These are phyloP conservation scores for Syzygium aromaticum DNA, from an alignment of 345 rosid genomes.

Conservation along the genomic window DNA sequence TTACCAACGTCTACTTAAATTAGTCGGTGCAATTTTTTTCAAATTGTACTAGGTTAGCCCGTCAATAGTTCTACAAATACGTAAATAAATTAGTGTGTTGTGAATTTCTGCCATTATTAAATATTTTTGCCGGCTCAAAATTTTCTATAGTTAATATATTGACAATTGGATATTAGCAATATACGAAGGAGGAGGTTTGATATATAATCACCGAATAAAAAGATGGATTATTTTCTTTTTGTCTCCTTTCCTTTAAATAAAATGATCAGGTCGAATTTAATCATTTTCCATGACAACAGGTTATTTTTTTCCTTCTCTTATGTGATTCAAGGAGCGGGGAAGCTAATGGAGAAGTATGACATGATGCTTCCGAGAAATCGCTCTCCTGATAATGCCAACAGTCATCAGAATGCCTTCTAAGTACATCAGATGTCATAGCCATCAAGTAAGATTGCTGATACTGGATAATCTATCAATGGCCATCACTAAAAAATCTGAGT, in stretches of 20 bases:
- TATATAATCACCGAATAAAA: too few species aligned
- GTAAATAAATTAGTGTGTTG: accelerated
- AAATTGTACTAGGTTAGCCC: not conserved
- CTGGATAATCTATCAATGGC: not conserved
- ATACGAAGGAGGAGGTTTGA: not conserved
- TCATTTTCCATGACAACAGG: not conserved
- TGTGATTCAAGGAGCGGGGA: not conserved
- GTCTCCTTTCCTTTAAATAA: not conserved
- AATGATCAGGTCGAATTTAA: not conserved
- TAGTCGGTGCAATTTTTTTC: not conserved
- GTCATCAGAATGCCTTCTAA: too few species aligned
- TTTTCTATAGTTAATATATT: not conserved
- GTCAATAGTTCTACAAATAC: not conserved
- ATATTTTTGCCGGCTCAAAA: not conserved
- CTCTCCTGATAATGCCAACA: not conserved
- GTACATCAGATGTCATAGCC: not conserved
- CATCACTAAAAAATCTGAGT: accelerated
- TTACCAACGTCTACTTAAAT: not conserved
- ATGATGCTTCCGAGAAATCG: not conserved
- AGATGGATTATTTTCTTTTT: not conserved
- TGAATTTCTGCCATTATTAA: not conserved
- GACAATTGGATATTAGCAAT: not conserved
- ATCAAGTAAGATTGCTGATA: not conserved
- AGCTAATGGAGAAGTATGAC: not conserved
- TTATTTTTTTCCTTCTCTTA: not conserved